A percentile compares a stretch with the other conserved stretches of the same genome.
These are phyloP conservation scores for Sporothrix globosa DNA, from an alignment of 2,329 filamentous ascomycete species.

Conservation along the genomic window DNA sequence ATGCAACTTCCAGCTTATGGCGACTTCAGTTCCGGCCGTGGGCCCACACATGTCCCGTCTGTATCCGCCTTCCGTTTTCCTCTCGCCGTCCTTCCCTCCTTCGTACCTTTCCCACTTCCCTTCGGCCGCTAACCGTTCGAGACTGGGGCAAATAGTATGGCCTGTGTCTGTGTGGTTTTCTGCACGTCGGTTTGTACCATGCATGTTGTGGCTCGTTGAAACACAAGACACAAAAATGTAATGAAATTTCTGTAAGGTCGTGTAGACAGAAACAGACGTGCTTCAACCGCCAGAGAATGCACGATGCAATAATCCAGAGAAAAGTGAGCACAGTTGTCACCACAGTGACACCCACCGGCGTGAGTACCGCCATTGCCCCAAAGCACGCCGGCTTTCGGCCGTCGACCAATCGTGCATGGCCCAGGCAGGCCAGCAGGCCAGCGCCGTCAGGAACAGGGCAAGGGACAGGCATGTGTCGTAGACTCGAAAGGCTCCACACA, in stretches of 20 bases:
- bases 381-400: background rate
- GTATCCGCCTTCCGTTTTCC: slow-evolving; percentile 9
- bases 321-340: background rate
- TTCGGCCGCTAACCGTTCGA: slow-evolving; percentile 29
- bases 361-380: background rate
- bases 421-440: no score
- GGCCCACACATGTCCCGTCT: background rate
- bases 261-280: background rate
- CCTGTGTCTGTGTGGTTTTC: background rate
- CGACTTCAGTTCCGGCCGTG: no score
- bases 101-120: slow-evolving; percentile 27
- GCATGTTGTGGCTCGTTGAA: background rate
- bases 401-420: background rate
- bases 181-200: background rate
- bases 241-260: background rate
- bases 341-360: background rate
- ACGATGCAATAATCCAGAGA: background rate
- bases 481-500: background rate
- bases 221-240: slow-evolving; percentile 14
- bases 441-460: background rate
- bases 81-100: background rate
- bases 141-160: slow-evolving; percentile 13
- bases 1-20: slow-evolving; percentile 20
- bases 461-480: background rate
- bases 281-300: background rate